Evolutionary conservation across 106 monocot genomes (phyloP), one percentile per base, ranked within the genome.

Genomic region (Acorus gramineus): DNA sequence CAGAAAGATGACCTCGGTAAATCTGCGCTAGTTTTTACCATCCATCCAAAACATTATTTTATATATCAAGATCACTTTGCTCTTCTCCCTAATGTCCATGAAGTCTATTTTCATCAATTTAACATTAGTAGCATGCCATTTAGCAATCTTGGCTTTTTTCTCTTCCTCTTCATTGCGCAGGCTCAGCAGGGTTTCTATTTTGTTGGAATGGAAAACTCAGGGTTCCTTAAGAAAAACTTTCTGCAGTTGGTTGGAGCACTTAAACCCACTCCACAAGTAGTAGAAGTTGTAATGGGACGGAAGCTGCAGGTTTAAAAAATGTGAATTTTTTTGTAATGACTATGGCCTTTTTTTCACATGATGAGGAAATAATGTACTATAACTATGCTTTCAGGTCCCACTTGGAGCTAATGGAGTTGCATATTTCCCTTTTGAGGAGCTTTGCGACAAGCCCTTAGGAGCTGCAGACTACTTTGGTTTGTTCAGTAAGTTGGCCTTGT

Each of bases 401-500:
- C 47, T 98, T 2, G 88, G 87, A 67, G 76, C 81, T 67, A 81
- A 77, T 81, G 96, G 96, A 66, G 87, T 87, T 74, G 96, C 96
- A 57, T 98, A 91, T 74, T 98, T 98, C 54, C 68, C 68, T 57
- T 98, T 98, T 71, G 91, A 88, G 77, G 88, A 91, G 53, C 79
- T 98, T 52, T 98, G 96, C 71, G 96, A 98, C 62, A 78, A 65
- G 62, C 96, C 96, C 60, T 70, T 98, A 61, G 96, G 96, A 55
- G 96, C 91, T 67, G 96, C 96, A 6, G 96, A 98, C 58, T 98
- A 98, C 47, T 84, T 98, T 53, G 96, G 96, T 42, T 73, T 98
- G 14, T 98, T 91, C 67, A 92, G 96, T 98, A 60, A 83, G 90
- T 77, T 46, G 5, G 50, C 44, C 52, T 49, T 11, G 13, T 67